Conservation (phyloP, 2,329 filamentous ascomycete genomes). For the Rutstroemia sp. region DNA sequence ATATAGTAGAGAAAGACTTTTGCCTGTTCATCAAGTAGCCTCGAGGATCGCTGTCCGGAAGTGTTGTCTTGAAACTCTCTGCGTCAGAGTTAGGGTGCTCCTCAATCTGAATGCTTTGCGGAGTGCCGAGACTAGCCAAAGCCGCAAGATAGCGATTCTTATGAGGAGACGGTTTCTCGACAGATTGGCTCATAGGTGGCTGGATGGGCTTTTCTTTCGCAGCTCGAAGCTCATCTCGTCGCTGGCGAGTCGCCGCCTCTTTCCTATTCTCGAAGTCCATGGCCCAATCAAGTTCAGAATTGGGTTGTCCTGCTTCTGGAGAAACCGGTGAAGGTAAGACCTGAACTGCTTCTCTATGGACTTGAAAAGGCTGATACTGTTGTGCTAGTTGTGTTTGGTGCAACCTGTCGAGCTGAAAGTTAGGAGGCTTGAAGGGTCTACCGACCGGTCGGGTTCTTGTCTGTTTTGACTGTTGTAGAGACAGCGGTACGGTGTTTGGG, state of each 20-base stretch:
- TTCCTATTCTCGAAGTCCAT: conserved; percentile 30
- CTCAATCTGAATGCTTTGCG: not conserved
- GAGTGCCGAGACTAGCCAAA: conserved; percentile 16
- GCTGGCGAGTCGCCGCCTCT: conserved; percentile 23
- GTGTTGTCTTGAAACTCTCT: conserved; percentile 13
- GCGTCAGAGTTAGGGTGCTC: not conserved
- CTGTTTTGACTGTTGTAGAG: not conserved
- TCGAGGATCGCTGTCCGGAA: conserved; percentile 27
- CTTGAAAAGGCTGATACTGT: not conserved
- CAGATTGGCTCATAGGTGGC: not conserved
- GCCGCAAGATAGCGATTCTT: conserved; percentile 27
- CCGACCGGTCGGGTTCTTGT: conserved; percentile 11
- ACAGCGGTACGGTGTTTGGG: conserved; percentile 7
- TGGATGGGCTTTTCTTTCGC: conserved; percentile 7
- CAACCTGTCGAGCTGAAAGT: conserved; percentile 8
- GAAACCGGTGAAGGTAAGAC: not conserved
- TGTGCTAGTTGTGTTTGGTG: conserved; percentile 16
- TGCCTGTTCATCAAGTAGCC: conserved; percentile 27
- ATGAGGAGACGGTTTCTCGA: conserved; percentile 21
- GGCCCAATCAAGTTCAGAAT: conserved; percentile 24
- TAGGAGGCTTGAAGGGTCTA: conserved; percentile 22
- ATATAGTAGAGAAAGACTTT: conserved; percentile 14
- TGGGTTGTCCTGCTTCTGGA: conserved; percentile 3
- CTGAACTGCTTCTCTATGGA: conserved; percentile 1
- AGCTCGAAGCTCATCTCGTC: conserved; percentile 21